Conservation (phyloP, 1,139 yeast species). For the Pichia sp. region DNA sequence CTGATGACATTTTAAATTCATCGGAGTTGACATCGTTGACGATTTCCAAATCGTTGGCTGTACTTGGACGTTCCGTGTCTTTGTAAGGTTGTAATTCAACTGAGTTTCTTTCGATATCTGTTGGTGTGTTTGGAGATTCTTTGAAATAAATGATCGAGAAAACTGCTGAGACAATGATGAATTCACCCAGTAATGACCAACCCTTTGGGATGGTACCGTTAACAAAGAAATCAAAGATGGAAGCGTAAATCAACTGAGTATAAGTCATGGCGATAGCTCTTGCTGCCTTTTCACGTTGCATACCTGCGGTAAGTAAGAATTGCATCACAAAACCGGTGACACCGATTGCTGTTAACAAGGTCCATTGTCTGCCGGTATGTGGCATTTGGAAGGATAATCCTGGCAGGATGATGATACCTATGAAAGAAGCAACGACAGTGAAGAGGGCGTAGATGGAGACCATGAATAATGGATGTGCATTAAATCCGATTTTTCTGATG, state of each 20-base stretch:
- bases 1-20: slow-evolving; percentile 11
- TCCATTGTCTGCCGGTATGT: slow-evolving; percentile 60
- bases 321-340: slow-evolving; percentile 82
- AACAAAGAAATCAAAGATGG: slow-evolving; percentile 70
- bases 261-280: slow-evolving; percentile 75
- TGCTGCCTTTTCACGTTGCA: slow-evolving; percentile 79
- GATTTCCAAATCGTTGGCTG: background rate
- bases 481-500: slow-evolving; percentile 70
- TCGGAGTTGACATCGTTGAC: slow-evolving; percentile 5
- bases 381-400: slow-evolving; percentile 62
- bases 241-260: slow-evolving; percentile 74
- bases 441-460: slow-evolving; percentile 74
- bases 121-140: slow-evolving; percentile 6
- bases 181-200: slow-evolving; percentile 67
- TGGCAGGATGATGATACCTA: slow-evolving; percentile 59
- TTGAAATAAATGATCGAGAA: slow-evolving; percentile 54
- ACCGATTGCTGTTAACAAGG: slow-evolving; percentile 60
- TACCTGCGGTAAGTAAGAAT: slow-evolving; percentile 74
- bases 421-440: slow-evolving; percentile 54
- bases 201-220: slow-evolving; percentile 75
- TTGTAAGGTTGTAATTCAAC: slow-evolving; percentile 11
- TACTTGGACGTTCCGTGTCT: background rate
- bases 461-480: slow-evolving; percentile 77
- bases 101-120: slow-evolving; percentile 12
- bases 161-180: slow-evolving; percentile 67